Conservation (phyloP, 148 eudicot genomes). For the Fagopyrum esculentum region DNA sequence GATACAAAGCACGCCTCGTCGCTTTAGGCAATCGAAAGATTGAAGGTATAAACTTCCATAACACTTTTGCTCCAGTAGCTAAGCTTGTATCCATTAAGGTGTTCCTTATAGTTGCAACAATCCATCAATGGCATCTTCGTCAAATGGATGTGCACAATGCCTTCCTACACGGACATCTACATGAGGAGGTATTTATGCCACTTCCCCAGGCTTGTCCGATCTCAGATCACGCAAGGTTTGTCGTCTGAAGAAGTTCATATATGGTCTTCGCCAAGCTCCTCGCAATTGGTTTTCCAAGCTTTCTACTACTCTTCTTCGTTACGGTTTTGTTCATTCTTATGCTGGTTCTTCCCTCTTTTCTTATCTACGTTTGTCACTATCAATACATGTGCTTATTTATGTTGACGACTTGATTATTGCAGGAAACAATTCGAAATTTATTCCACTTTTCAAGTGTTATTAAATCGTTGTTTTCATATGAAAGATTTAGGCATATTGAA, state of each 20-base stretch:
- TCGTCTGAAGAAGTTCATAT: background rate
- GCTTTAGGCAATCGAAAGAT: too few relatives aligned
- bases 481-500: background rate
- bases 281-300: background rate
- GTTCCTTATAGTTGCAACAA: background rate
- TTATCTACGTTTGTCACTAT: background rate
- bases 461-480: background rate
- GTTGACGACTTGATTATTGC: background rate
- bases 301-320: background rate
- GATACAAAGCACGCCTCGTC: too few relatives aligned
- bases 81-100: background rate
- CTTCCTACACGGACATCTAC: background rate
- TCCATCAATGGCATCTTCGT: background rate
- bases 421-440: background rate
- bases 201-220: background rate
- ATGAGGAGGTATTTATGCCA: background rate
- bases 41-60: too few relatives aligned
- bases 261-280: background rate
- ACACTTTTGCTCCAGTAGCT: background rate
- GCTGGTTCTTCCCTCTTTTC: background rate
- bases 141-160: background rate
- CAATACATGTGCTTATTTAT: background rate
- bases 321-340: background rate
- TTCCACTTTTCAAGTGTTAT: background rate
- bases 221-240: background rate